Base-by-base conservation (phyloP, 106 monocot genomes). In the Gastrodia elata region DNA sequence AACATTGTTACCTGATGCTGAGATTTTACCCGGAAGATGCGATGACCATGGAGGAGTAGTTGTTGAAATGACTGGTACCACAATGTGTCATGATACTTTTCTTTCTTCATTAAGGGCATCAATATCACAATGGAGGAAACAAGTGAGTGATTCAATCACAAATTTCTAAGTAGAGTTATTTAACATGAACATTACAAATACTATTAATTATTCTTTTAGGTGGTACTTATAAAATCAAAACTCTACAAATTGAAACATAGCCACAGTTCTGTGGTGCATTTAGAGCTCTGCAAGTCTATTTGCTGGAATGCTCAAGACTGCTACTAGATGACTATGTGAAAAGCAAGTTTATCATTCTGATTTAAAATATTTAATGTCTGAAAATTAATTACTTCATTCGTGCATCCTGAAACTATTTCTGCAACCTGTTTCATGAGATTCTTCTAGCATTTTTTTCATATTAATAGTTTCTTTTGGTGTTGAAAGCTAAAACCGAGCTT, bases 1-100 rank as follows among this genome's bases (percentile, higher is more conserved):
- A 14, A 18, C 77, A 6, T 15, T 26, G 28, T 58, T 76, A 44
- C 36, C 43, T 46, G 87, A 80, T 65, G 67, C 37, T 67, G 67
- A 67, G 20, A 37, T 67, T 67, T n/a, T 67, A 20, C 24, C 65
- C 43, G 85, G 81, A 39, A 65, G 75, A n/a, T 44, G 88, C 71
- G 94, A 91, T 78, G 71, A 83, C 10, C 82, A 94, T 78, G 83
- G 84, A 70, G 94, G 94, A 44, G 83, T 94, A 32, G 82, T 91
- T 68, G 77, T 94, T 48, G 91, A 94, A 77, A 73, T 91, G 71
- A 81, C 78, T 38, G 67, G 67, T 37, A 35, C n/a, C 3, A 77
- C 88, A 32, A 86, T 94, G 81, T 78, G 86, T 67, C 64, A 84
- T 37, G 32, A 27, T 43, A 42, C 71, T 41, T 94, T 94, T 72